phyloP scores from a whole-genome alignment of 2,329 filamentous ascomycete genomes.

The Chalaropsis ovoidea region DNA sequence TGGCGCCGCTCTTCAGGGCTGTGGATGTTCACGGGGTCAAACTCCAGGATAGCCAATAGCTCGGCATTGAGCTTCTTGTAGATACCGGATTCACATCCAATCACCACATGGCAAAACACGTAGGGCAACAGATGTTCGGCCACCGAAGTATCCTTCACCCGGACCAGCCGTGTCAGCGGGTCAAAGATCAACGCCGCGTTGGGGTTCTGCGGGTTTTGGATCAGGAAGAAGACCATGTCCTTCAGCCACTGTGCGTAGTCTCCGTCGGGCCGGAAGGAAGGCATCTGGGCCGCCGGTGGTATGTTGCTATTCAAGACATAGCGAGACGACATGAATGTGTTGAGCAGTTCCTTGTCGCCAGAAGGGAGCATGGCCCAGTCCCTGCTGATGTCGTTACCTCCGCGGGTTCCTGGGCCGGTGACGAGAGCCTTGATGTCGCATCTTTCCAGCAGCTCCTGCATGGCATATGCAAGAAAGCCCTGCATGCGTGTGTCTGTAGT shows the following conservation, averaged over 20 bases:
- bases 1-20: conserved; percentile 53
- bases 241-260: conserved; percentile 71
- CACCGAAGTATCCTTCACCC: conserved; percentile 75
- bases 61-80: conserved; percentile 41
- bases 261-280: conserved; percentile 32
- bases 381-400: conserved; percentile 51
- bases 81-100: conserved; percentile 39
- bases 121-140: conserved; percentile 85
- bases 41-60: conserved; percentile 61
- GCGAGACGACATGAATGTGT: conserved; percentile 75
- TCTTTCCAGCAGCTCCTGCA: conserved; percentile 79
- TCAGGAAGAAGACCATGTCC: conserved; percentile 67
- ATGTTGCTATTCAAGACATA: conserved; percentile 61
- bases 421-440: conserved; percentile 56
- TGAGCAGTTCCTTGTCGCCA: conserved; percentile 66
- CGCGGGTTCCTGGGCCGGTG: conserved; percentile 34
- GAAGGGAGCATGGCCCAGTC: conserved; percentile 74
- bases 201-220: conserved; percentile 64
- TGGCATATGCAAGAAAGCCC: conserved; percentile 84
- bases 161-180: conserved; percentile 70
- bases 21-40: conserved; percentile 38
- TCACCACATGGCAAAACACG: conserved; percentile 68
- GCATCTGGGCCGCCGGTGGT: conserved; percentile 41
- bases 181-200: conserved; percentile 71
- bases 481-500: conserved; percentile 79